phyloP scores from a whole-genome alignment of 768 basidiomycete species.

The Podaxis sp. region DNA sequence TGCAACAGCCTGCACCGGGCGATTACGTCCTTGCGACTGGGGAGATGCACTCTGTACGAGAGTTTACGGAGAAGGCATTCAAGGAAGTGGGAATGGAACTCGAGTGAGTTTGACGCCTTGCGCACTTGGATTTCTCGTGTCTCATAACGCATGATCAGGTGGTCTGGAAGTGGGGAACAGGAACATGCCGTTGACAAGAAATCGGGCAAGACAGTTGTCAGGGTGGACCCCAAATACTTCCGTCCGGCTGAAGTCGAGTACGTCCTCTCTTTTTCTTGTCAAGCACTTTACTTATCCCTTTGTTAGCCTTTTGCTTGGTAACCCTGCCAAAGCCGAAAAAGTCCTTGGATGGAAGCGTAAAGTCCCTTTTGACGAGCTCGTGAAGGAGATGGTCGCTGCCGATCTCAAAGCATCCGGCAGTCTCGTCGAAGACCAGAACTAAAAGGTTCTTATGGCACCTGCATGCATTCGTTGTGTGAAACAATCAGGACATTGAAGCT shows the following conservation, averaged over 20 bases:
- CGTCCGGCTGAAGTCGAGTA: constrained; percentile 95
- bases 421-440: constrained; percentile 86
- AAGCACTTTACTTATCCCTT: not conserved
- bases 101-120: constrained; percentile 38
- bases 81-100: constrained; percentile 63
- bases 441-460: constrained; percentile 11
- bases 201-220: constrained; percentile 73
- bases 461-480: not conserved
- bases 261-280: constrained; percentile 30
- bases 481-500: not conserved
- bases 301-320: constrained; percentile 66
- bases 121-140: not conserved
- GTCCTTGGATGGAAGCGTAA: constrained; percentile 89
- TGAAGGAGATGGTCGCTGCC: constrained; percentile 88
- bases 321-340: constrained; percentile 88
- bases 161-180: constrained; percentile 74
- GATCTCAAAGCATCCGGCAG: constrained; percentile 74
- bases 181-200: constrained; percentile 77
- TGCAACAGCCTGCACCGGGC: constrained; percentile 79
- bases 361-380: constrained; percentile 79
- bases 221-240: constrained; percentile 89
- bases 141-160: constrained; percentile 40
- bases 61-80: constrained; percentile 91
- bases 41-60: constrained; percentile 93
- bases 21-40: constrained; percentile 97